Base-by-base conservation (phyloP, 352 stramenopile genomes). In the Albugo laibachii region DNA sequence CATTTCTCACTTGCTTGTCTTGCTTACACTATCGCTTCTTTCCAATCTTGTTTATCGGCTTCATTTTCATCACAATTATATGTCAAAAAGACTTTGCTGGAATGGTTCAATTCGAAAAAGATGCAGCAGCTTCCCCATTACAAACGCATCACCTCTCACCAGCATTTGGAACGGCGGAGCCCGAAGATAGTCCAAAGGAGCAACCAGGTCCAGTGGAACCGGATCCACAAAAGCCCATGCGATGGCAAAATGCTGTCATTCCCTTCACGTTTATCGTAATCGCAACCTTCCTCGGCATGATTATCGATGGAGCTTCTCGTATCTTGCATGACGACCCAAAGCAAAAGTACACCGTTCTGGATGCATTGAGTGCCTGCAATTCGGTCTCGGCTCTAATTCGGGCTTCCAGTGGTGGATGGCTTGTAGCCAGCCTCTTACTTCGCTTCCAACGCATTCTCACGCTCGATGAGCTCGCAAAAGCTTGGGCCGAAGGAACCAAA, bases 11-110 rank as follows among this genome's bases (percentile, higher is more conserved):
- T 51, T 89, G 73, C 24, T 60, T 89, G 27, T 85, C 71, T 45
- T 85, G 73, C 21, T 56, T 86, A 34, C 73, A 89, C 56, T 89
- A 83, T 61, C 77, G 77, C 0, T 86, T 89, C 59, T 91, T 93
- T 53, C 74, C 76, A 35, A 83, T 93, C 40, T 61, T 94, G 14
- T 86, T 93, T 51, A 80, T 93, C 41, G 73, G 69, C 14, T 80
- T 86, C 49, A 86, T 92, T 57, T 89, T 91, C 65, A 89, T 94
- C 54, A 88, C 74, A 41, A 86, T 91, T 47, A 80, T 91, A 52
- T 85, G 70, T 49, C 76, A 88, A 42, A 85, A 82, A 48, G 74
- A 93, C 57, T 85, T 92, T 49, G 73, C 78, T 1, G 78, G 80
- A 13, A 94, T 89, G 76, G 68, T 83, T 19, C 67, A 88, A 56